Base-by-base conservation (phyloP, 495 filamentous ascomycete species). In the Aspergillus incahuasiensis region DNA sequence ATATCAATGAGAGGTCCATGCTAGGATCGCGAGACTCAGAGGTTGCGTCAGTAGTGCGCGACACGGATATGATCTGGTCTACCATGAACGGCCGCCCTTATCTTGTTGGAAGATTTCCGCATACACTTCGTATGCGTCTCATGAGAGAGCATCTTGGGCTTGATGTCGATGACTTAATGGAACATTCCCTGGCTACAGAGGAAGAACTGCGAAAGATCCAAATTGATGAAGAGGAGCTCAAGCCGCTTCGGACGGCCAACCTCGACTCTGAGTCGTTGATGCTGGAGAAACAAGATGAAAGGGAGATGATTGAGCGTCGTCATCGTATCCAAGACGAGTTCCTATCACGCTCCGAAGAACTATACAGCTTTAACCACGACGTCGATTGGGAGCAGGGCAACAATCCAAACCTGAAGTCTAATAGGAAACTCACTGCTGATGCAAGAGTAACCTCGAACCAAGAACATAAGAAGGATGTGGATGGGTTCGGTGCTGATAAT, bases 1-100 rank as follows among this genome's bases (percentile, higher is more conserved):
- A 99, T 66, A 99, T 99, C 75, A 99, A 99, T 64, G 94, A 99
- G 67, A 87, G 94, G 25, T 97, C 92, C 12, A 92, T 99, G 91
- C 66, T 96, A 19, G 94, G 94, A 34, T 83, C 82, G 16, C 79
- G 95, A 58, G 94, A 99, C 69, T 96, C 91, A 1, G 94, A 99
- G 67, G 86, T 89, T 48, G 95, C 95, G 3, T 84, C 92, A 6
- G 79, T 99, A 18, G 89, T 99, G 38, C 82, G 92, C 44, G 94
- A 99, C 71, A 95, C 89, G 1, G 91, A 96, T 62, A 90, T 96
- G 85, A 82, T 97, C 48, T 86, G 84, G 79, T 96, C 91, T 15
- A 89, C 82, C 43, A 97, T 99, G 94, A 90, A 82, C 40, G 91
- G 90, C 12, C 77, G 86, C 57, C 86, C 90, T 8, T 98, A 92